Evolutionary conservation across 1,284 basidiomycete species (phyloP), one percentile per base, ranked within the genome.

Genomic region (Cryptococcus sp.): DNA sequence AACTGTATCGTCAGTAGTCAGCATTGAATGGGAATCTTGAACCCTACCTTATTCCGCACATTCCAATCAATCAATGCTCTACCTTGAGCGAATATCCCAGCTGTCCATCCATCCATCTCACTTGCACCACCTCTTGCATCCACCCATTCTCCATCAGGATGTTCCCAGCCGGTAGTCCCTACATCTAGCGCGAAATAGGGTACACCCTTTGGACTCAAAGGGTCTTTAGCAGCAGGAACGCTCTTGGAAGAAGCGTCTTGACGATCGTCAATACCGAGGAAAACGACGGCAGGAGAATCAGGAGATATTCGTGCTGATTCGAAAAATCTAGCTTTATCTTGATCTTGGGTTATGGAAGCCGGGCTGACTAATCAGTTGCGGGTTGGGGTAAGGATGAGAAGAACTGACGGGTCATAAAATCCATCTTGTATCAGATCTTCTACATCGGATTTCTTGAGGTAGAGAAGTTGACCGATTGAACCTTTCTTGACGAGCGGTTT

Each of bases 1-100:
- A 89, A 96, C 86, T 90, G 65, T 36, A 23, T 23, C 23, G 2
- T 23, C 30, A 37, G 59, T 73, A 45, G 36, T 11, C 34, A 30
- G 14, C 36, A 13, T 41, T 13, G 31, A 45, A 46, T 31, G 10
- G 8, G 38, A 32, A 53, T n/a, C 32, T 1, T 11, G 2, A 4
- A 3, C 53, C 69, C 46, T 63, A 85, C 89, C 79, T 86, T 89
- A 73, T 92, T 92, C 54, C 90, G 80, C 49, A 79, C 79, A 71
- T 94, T 94, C 93, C 92, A 96, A 71, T 95, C 92, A 5, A 87
- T 80, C 81, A 95, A 80, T 52, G 86, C 88, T 58, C 89, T 79
- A 2, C 85, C 88, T 53, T 83, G 80, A 0, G 89, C 87, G 67
- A 88, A 89, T 0, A 94, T 76, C 1, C 83, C 85, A 1, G 86